Conservation (phyloP, 2,329 filamentous ascomycete genomes). For the Fusarium tjaetaba region DNA sequence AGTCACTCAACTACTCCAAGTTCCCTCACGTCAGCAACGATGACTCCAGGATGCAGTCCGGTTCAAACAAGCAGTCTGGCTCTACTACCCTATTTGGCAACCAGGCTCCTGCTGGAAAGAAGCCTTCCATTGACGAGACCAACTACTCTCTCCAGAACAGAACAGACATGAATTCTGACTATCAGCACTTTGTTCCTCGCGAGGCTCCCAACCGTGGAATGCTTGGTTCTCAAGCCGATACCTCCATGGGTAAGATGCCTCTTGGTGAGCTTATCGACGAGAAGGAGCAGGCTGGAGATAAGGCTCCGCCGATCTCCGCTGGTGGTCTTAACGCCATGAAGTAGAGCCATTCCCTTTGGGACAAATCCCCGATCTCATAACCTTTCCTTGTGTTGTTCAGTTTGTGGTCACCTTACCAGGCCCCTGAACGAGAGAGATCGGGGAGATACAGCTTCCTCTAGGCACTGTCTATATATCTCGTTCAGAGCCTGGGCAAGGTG, state of each 20-base stretch:
- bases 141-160: conserved; percentile 18
- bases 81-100: background rate
- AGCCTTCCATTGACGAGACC: conserved; percentile 2
- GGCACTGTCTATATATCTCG: rapidly evolving
- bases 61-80: background rate
- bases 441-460: rapidly evolving
- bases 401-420: no score
- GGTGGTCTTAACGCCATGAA: conserved; percentile 7
- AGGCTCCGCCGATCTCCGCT: background rate
- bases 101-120: background rate
- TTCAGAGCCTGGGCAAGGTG: rapidly evolving
- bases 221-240: background rate
- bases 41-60: background rate
- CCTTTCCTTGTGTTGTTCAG: background rate
- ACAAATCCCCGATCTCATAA: background rate
- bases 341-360: rapidly evolving
- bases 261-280: background rate
- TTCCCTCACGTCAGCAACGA: background rate
- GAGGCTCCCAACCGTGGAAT: conserved; percentile 3
- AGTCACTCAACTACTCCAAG: conserved; percentile 2
- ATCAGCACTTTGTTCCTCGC: background rate
- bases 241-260: background rate
- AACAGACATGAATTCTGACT: background rate
- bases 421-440: background rate
- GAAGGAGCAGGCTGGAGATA: background rate